Evolutionary conservation across 805 yeast genomes (phyloP).

Genomic region (Metschnikowia aberdeeniae): DNA sequence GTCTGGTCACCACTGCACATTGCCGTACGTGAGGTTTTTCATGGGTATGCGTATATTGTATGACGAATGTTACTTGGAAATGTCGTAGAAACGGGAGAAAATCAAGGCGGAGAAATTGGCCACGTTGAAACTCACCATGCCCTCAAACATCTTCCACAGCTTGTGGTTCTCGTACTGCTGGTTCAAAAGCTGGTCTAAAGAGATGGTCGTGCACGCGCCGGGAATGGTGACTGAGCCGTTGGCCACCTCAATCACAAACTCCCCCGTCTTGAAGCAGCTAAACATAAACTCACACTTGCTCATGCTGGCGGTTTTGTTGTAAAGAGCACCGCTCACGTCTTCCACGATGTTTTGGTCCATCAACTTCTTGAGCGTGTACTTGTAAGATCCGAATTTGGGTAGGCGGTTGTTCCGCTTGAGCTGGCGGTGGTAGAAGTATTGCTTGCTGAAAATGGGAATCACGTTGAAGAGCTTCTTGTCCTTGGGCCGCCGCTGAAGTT

Average conservation of each 20-base stretch:
- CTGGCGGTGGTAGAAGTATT: conserved; percentile 70
- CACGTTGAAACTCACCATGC: conserved; percentile 65
- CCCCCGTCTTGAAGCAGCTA: conserved; percentile 69
- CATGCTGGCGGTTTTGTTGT: conserved; percentile 38
- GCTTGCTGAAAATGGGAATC: conserved; percentile 60
- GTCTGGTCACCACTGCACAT: too few species aligned
- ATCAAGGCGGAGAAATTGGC: conserved; percentile 64
- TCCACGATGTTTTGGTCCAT: conserved; percentile 66
- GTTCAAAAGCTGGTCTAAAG: conserved; percentile 67
- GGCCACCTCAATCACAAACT: conserved; percentile 70
- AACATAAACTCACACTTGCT: conserved; percentile 72
- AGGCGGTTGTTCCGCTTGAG: conserved; percentile 60
- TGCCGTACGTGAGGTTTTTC: too few species aligned
- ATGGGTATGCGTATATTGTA: too few species aligned
- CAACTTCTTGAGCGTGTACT: conserved; percentile 70
- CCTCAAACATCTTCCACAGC: conserved; percentile 56
- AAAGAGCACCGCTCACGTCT: conserved; percentile 53
- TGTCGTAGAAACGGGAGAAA: conserved; percentile 70
- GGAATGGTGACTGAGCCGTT: conserved; percentile 66
- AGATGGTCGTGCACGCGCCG: conserved; percentile 52
- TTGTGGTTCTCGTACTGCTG: conserved; percentile 67
- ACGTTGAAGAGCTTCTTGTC: conserved; percentile 47
- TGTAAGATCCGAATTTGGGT: conserved; percentile 74
- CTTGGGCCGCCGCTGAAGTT: conserved; percentile 42
- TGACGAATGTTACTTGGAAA: conserved; percentile 19